Percentiles rank a stretch among this genome's conserved stretches.
Evolutionary conservation across 1,284 basidiomycete genomes (phyloP).

Genomic region (Melampsora americana): DNA sequence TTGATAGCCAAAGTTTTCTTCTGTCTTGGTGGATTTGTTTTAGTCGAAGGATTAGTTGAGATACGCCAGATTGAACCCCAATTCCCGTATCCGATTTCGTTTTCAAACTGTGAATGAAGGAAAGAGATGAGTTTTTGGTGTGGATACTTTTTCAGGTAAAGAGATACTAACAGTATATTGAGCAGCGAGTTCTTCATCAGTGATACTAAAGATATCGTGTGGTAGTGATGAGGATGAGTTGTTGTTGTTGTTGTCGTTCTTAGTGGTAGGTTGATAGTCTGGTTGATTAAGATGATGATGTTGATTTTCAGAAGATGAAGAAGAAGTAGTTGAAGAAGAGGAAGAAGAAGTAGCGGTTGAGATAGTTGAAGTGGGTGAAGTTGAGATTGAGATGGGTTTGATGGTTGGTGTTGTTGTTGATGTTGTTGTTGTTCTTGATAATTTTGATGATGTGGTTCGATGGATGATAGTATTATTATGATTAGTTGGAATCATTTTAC

Average conservation of each 20-base stretch:
- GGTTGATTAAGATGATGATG: too few relatives aligned
- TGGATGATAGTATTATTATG: too few relatives aligned
- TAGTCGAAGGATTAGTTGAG: too few relatives aligned
- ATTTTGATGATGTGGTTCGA: too few relatives aligned
- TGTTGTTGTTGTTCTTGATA: too few relatives aligned
- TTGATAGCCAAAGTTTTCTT: slow-evolving; percentile 72
- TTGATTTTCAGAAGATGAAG: not conserved
- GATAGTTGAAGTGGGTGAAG: not conserved
- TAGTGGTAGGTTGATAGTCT: not conserved
- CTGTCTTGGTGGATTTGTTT: not conserved
- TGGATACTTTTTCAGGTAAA: too few relatives aligned
- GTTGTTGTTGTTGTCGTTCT: not conserved
- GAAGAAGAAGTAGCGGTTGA: not conserved
- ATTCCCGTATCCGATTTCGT: slow-evolving; percentile 20
- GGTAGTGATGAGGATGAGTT: not conserved
- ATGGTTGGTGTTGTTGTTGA: too few relatives aligned
- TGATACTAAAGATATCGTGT: slow-evolving; percentile 38
- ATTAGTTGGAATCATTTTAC: too few relatives aligned
- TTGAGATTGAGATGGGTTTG: not conserved
- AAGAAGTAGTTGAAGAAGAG: not conserved
- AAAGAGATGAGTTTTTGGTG: not conserved
- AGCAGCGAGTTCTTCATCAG: slow-evolving; percentile 23
- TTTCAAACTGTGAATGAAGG: slow-evolving; percentile 16
- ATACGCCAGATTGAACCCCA: not conserved
- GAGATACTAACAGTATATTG: slow-evolving; percentile 13